Base-by-base conservation (phyloP, 305 asterid species). In the Fraxinus sp. region DNA sequence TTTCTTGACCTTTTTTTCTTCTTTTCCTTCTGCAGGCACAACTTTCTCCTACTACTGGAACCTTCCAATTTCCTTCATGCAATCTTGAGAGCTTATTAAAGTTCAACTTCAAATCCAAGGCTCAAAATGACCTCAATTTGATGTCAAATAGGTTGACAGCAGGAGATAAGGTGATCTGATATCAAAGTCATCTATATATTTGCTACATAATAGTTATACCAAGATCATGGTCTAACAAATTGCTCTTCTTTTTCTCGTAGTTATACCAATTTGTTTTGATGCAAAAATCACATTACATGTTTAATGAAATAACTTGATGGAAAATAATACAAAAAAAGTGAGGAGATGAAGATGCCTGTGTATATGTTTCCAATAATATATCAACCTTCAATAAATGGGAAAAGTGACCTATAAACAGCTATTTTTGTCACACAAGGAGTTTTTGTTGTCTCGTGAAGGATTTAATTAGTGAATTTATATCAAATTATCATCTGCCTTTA, bases 1-100 rank as follows among this genome's bases (percentile, higher is more conserved):
- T 28, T 4, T 37, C 20, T 32, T 26, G 80, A 49, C 75, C 39
- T 9, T 37, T 70, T 70, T 7, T 68, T 77, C 13, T 77, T 68
- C 24, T 16, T 10, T 70, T 39, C 43, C 26, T 41, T 16, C 20
- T 9, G 4, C 68, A 89, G 92, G 88, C 79, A 11, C 92, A 87
- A 79, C 74, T 75, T 80, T 90, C 97, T 77, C 96, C 97, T 9
- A 92, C 97, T 0, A 92, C 96, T 5, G 96, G 94, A 37, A 84
- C 89, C 13, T 84, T 88, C 77, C 90, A 81, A n/a, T 77, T 81
- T 20, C 87, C 83, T 30, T 75, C 90, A 14, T 59, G 85, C 24
- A 77, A 80, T 77, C 85, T 75, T 11, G 90, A 90, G 5, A 73
- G 74, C 72, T 82, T 80, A 70, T 70, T 30, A 30, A 70, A 70